Evolutionary conservation across 1,139 yeast species (phyloP).

Genomic region (Blastobotrys ciferrii): DNA sequence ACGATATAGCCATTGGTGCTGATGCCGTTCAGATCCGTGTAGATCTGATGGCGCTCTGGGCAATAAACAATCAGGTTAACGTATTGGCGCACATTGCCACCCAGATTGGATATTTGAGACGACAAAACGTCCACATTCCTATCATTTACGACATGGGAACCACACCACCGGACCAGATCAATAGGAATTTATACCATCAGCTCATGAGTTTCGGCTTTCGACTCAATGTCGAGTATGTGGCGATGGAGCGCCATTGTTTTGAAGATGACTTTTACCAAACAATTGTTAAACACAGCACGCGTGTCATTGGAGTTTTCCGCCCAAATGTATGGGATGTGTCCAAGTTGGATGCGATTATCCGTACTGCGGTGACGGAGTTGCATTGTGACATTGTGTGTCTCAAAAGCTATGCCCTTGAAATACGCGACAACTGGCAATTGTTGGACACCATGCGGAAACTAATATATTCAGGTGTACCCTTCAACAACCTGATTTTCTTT

Average conservation of each 20-base stretch:
- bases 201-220: constrained; percentile 19
- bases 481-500: constrained; percentile 20
- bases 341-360: constrained; percentile 8
- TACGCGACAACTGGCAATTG: constrained; percentile 18
- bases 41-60: constrained; percentile 20
- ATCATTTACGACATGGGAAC: constrained; percentile 20
- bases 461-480: neutral
- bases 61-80: constrained; percentile 14
- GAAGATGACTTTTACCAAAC: constrained; percentile 13
- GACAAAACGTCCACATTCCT: constrained; percentile 18
- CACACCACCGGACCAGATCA: neutral
- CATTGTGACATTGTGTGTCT: constrained; percentile 20
- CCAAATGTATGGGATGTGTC: constrained; percentile 18
- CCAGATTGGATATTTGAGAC: constrained; percentile 18
- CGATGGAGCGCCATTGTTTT: constrained; percentile 14
- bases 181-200: constrained; percentile 14
- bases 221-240: constrained; percentile 20
- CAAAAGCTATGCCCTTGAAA: constrained; percentile 19
- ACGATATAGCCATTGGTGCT: constrained; percentile 21
- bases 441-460: constrained; percentile 13
- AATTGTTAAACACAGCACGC: constrained; percentile 15
- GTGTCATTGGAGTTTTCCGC: constrained; percentile 17
- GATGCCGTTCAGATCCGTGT: constrained; percentile 24
- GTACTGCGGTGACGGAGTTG: constrained; percentile 1
- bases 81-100: constrained; percentile 17